phyloP scores from a whole-genome alignment of 2,329 filamentous ascomycete species.

The Cordyceps pruinosa region DNA sequence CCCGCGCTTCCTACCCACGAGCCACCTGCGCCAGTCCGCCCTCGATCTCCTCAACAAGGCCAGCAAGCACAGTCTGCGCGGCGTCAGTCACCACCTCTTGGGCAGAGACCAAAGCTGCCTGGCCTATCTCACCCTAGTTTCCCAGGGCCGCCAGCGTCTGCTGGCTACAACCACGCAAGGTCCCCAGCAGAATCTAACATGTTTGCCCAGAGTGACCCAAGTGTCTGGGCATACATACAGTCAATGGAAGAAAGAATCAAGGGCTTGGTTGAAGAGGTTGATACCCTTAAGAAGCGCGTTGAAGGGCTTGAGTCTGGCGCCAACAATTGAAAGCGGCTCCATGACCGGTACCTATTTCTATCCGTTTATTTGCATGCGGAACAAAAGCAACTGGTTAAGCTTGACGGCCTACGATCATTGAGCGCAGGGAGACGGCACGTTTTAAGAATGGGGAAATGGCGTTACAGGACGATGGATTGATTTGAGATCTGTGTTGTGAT shows the following conservation, averaged over 20 bases:
- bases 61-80: conserved; percentile 55
- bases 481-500: conserved; percentile 1
- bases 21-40: conserved; percentile 42
- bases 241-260: conserved; percentile 53
- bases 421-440: not conserved
- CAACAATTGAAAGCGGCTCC: not conserved
- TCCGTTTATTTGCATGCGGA: not conserved
- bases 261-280: conserved; percentile 28
- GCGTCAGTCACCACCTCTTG: conserved; percentile 45
- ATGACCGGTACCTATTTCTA: not conserved
- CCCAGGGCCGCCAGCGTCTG: conserved; percentile 21
- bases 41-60: conserved; percentile 59
- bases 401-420: not conserved
- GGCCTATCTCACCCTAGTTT: conserved; percentile 32
- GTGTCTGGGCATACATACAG: conserved; percentile 67
- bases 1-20: conserved; percentile 53
- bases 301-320: conserved; percentile 22
- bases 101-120: conserved; percentile 33
- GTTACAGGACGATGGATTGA: conserved; percentile 8
- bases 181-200: conserved; percentile 55
- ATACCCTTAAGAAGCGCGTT: conserved; percentile 27
- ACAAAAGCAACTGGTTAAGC: not conserved
- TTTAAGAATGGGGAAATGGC: conserved; percentile 10
- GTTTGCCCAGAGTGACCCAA: conserved; percentile 54
- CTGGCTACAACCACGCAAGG: conserved; percentile 25